Conservation (phyloP, 2,329 filamentous ascomycete genomes). For the Parascedosporium putredinis region DNA sequence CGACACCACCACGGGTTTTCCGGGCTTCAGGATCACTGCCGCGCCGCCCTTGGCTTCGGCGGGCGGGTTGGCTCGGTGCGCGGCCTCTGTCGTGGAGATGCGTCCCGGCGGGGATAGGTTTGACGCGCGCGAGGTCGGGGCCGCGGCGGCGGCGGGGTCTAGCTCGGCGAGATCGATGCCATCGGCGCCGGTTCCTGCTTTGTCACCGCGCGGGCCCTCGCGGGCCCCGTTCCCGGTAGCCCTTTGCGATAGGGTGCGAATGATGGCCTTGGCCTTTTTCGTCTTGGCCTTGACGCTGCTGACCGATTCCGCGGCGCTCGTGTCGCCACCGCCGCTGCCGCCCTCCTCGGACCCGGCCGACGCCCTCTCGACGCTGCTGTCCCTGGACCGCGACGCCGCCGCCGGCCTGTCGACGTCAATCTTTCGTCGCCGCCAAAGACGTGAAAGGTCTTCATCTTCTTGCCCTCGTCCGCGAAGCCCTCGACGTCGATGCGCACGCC, state of each 20-base stretch:
- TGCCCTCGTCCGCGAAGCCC: constrained; percentile 80
- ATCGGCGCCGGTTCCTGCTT: neutral
- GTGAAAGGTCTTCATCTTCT: constrained; percentile 74
- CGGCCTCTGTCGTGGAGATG: neutral
- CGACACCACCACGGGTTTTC: constrained; percentile 56
- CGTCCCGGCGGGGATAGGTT: neutral
- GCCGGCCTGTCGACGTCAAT: constrained; percentile 52
- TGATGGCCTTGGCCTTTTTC: constrained; percentile 1
- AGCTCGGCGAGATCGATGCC: neutral
- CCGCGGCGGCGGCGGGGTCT: neutral
- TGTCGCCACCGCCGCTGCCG: no score
- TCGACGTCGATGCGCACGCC: constrained; percentile 83
- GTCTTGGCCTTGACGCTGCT: neutral
- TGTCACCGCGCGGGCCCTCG: no score
- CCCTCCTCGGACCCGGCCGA: neutral
- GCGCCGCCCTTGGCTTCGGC: constrained; percentile 36
- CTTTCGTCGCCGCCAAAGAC: constrained; percentile 67
- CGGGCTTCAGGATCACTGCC: constrained; percentile 68
- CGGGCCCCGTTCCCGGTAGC: no score
- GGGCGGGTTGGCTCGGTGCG: neutral
- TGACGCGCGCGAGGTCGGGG: neutral
- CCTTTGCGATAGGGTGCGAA: constrained; percentile 2
- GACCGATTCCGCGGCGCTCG: neutral
- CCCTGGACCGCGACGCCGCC: constrained; percentile 35
- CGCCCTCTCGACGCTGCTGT: constrained; percentile 36